Evolutionary conservation across 83 land plant species (phyloP), one percentile per base, ranked within the genome.

Genomic region (Thuja plicata): DNA sequence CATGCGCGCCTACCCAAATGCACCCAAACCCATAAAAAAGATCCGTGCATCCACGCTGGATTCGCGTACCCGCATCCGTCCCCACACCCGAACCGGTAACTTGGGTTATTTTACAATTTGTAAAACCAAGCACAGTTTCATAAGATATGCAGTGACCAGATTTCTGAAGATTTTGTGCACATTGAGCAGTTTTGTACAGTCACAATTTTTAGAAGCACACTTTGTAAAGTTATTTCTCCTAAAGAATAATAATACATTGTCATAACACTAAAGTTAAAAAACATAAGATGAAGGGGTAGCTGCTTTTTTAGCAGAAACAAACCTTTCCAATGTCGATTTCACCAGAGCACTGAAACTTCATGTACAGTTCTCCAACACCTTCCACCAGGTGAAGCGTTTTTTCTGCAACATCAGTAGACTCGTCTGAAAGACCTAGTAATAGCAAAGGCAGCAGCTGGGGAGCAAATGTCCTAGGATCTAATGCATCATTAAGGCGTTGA

Each of bases 391-490:
- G 30, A 57, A 87, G 76, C 10, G 88, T 12, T 24, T 30, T 87
- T 32, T 66, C 70, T 40, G 43, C 88, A 70, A 87, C 57, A 62
- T 87, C 88, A 55, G 45, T 11, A 38, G 88, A 87, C 76, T 87
- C 88, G 15, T 87, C 88, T 87, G 88, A 52, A 62, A 66, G 34
- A 52, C 88, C 88, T 40, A 87, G 83, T 62, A 87, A 62, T 87
- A 87, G 34, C 84, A 87, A 87, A n/a, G 88, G 88, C 85, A 87
- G 40, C 35, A 87, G 88, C 34, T 54, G 86, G 38, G 86, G 86
- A 54, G 38, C 38, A 34, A 48, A 85, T 27, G 60, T 85, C 48
- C 60, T 85, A 46, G 86, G 52, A 32, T 85, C 57, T 19, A 30
- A 30, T 32, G 2, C 57, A 32, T 45, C 43, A 40, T 10, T 30